Evolutionary conservation across 768 basidiomycete genomes (phyloP), one percentile per base, ranked within the genome.

Genomic region (Pisolithus sp.): DNA sequence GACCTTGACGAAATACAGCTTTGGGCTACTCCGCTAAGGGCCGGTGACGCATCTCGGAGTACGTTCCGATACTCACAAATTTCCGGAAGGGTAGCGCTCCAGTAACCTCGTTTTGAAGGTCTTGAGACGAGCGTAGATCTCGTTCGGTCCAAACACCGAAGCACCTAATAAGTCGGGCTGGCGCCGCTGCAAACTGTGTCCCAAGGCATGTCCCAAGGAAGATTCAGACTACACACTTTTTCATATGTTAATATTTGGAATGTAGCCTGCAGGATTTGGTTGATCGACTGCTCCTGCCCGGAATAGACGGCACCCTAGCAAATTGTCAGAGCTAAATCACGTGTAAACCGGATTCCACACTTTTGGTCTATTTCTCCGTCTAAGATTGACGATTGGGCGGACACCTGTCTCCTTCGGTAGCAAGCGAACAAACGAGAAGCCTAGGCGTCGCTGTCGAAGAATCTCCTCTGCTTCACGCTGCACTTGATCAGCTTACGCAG

Each of bases 321-420:
- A 38, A 24, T 41, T n/a, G n/a, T 17, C 9, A 15, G 13, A 12
- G 37, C 45, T 21, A 46, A 49, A 21, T 21, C 5, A n/a, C 21
- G 9, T 0, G 2, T 23, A 30, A 37, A 21, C 51, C 8, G 18
- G 1, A 40, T 17, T 8, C 43, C 56, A 24, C 46, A 72, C 74
- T 56, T 63, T 69, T 52, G 52, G 59, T 24, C 64, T 62, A 50
- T 67, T 76, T 48, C 83, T 76, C 21, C 72, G 66, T n/a, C 83
- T 77, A 40, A 98, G 73, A 62, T 99, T 98, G 24, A 96, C 89
- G 54, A 98, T 95, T 0, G 94, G 94, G 28, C 96, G 77, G 3
- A 98, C 91, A 0, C 96, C 96, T 4, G 83, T 89, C 52, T 94
- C 94, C 66, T 98, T 99, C 0, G 96, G 96, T 18, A 99, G 72